These are phyloP conservation scores for Blastomyces percursus DNA, from an alignment of 2,329 filamentous ascomycete genomes.

Conservation along the genomic window DNA sequence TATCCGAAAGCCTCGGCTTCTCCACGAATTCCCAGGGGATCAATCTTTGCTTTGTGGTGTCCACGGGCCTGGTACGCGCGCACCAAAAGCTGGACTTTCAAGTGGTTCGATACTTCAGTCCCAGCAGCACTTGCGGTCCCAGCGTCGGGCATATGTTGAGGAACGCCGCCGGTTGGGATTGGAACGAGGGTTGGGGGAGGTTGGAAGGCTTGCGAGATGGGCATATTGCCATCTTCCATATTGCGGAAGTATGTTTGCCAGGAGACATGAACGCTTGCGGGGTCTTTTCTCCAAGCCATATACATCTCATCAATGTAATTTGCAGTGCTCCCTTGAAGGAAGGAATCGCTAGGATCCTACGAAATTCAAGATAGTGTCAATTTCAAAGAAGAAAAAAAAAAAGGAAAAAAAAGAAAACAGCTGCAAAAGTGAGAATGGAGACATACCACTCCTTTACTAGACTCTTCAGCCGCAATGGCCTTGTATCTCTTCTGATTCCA, in stretches of 20 bases:
- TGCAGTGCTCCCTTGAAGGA: slow-evolving; percentile 90
- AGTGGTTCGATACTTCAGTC: slow-evolving; percentile 82
- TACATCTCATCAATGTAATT: slow-evolving; percentile 99
- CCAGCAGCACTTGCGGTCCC: slow-evolving; percentile 56
- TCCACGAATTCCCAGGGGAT: slow-evolving; percentile 86
- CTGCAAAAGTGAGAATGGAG: slow-evolving; percentile 6
- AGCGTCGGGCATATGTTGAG: slow-evolving; percentile 58
- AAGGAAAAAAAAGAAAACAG: neutral
- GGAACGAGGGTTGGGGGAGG: slow-evolving; percentile 88
- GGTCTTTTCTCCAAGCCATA: slow-evolving; percentile 90
- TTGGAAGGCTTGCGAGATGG: slow-evolving; percentile 91
- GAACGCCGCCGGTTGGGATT: slow-evolving; percentile 65
- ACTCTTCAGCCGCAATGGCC: slow-evolving; percentile 49
- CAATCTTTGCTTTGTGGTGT: slow-evolving; percentile 96
- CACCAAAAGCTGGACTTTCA: slow-evolving; percentile 95
- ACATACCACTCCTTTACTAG: slow-evolving; percentile 51
- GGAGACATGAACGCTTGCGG: slow-evolving; percentile 86
- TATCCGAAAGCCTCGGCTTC: slow-evolving; percentile 76
- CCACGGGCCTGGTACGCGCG: slow-evolving; percentile 96
- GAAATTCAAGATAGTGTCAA: slow-evolving; percentile 18
- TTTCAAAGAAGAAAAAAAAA: slow-evolving; percentile 3
- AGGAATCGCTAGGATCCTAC: slow-evolving; percentile 82
- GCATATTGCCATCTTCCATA: slow-evolving; percentile 97
- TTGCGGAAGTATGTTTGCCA: slow-evolving; percentile 99
- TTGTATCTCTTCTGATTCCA: slow-evolving; percentile 42